A percentile compares a stretch with the other conserved stretches of the same genome.
Conservation (phyloP, 1,284 basidiomycete species). For the Lentinus polychrous region DNA sequence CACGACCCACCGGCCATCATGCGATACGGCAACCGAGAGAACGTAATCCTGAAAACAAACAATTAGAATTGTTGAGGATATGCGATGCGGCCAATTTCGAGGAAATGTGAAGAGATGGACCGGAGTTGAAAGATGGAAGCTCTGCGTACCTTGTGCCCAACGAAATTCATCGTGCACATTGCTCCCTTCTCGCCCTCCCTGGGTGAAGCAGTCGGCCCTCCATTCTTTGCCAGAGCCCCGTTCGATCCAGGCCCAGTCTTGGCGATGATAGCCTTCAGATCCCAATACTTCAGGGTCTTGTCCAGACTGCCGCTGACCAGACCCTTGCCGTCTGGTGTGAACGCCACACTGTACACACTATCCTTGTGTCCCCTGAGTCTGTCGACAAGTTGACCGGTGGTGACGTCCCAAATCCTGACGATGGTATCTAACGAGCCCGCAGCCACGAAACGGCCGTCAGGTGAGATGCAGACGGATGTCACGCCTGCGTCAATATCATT, state of each 20-base stretch:
- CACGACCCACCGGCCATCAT: slow-evolving; percentile 71
- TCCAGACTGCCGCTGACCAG: slow-evolving; percentile 69
- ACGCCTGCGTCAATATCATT: slow-evolving; percentile 58
- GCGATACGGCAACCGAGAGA: slow-evolving; percentile 57
- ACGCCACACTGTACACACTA: slow-evolving; percentile 72
- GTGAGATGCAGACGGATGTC: slow-evolving; percentile 58
- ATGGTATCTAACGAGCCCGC: slow-evolving; percentile 71
- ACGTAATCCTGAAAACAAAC: slow-evolving; percentile 43
- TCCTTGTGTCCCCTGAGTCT: slow-evolving; percentile 69
- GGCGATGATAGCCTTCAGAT: slow-evolving; percentile 34
- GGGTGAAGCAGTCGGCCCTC: slow-evolving; percentile 6
- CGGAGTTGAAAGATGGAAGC: no score
- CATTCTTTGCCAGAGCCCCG: slow-evolving; percentile 15
- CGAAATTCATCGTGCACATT: slow-evolving; percentile 56
- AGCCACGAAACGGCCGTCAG: slow-evolving; percentile 62
- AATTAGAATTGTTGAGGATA: neutral
- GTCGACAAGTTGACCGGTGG: slow-evolving; percentile 61
- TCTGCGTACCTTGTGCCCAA: slow-evolving; percentile 56
- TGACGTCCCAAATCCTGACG: slow-evolving; percentile 69
- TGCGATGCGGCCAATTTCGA: neutral
- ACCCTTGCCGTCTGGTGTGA: slow-evolving; percentile 65
- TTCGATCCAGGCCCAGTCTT: slow-evolving; percentile 12
- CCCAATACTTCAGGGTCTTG: slow-evolving; percentile 73
- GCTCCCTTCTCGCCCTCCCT: slow-evolving; percentile 31
- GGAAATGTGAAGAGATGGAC: slow-evolving; percentile 21